A percentile compares a stretch with the other conserved stretches of the same genome.
Conservation (phyloP, 2,329 filamentous ascomycete species). For the Phialocephala subalpina region DNA sequence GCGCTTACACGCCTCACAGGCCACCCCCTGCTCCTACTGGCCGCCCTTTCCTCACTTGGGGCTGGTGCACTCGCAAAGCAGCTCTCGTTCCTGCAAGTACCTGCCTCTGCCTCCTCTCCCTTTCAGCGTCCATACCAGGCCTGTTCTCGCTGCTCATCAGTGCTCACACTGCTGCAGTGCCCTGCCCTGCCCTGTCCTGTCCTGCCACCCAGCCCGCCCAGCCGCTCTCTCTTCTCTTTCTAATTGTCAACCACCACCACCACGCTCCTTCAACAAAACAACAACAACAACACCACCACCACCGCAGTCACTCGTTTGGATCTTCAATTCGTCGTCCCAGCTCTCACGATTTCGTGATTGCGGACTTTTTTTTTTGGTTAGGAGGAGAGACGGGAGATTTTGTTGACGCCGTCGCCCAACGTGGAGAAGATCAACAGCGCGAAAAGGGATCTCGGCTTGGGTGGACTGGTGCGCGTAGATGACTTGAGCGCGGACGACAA, state of each 20-base stretch:
- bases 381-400: slow-evolving; percentile 20
- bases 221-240: neutral
- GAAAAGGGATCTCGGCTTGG: slow-evolving; percentile 4
- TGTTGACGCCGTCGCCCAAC: slow-evolving; percentile 23
- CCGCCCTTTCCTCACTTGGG: neutral
- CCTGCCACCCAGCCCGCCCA: slow-evolving; percentile 5
- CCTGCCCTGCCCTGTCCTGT: too few relatives aligned
- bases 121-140: neutral
- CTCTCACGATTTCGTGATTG: slow-evolving; percentile 23
- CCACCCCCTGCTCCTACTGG: neutral
- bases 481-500: slow-evolving; percentile 27
- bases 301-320: slow-evolving; percentile 33
- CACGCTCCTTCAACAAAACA: slow-evolving; percentile 18
- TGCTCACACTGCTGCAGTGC: neutral
- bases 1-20: neutral
- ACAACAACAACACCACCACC: slow-evolving; percentile 4
- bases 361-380: neutral
- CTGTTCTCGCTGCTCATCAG: neutral
- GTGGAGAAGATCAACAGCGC: slow-evolving; percentile 32
- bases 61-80: neutral
- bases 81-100: neutral
- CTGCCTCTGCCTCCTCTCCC: neutral
- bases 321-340: slow-evolving; percentile 29
- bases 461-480: slow-evolving; percentile 32
- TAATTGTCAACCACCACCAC: slow-evolving; percentile 9